phyloP scores from a whole-genome alignment of 1,284 basidiomycete species.

The Leucoagaricus sp. region DNA sequence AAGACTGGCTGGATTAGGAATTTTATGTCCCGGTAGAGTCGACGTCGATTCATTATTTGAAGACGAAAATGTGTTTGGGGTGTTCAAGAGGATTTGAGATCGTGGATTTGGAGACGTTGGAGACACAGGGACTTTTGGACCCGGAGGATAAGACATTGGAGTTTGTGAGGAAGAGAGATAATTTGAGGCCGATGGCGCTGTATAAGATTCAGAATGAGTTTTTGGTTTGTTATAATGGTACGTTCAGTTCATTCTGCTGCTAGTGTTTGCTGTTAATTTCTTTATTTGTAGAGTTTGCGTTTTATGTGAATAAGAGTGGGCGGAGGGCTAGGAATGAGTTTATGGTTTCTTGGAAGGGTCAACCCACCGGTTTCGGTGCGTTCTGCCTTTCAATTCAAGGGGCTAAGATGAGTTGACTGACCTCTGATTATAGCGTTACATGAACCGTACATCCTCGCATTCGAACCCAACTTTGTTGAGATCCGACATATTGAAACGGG shows the following conservation, averaged over 20 bases:
- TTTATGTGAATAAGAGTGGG: slow-evolving; percentile 98
- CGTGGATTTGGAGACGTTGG: slow-evolving; percentile 95
- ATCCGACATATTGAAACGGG: slow-evolving; percentile 96
- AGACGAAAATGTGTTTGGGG: slow-evolving; percentile 96
- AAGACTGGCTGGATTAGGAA: slow-evolving; percentile 55
- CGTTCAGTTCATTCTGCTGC: slow-evolving; percentile 26
- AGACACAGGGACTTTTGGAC: slow-evolving; percentile 95
- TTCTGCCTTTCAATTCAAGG: not conserved
- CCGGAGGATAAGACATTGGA: slow-evolving; percentile 91
- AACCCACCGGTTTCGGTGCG: slow-evolving; percentile 89
- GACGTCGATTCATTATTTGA: slow-evolving; percentile 95
- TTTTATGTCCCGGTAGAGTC: slow-evolving; percentile 99
- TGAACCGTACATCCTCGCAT: slow-evolving; percentile 96
- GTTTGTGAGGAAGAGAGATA: slow-evolving; percentile 91
- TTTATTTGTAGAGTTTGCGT: slow-evolving; percentile 82
- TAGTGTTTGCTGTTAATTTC: not conserved
- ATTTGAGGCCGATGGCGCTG: slow-evolving; percentile 92
- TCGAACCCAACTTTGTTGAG: slow-evolving; percentile 96
- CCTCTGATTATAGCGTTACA: slow-evolving; percentile 74
- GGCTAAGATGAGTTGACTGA: not conserved
- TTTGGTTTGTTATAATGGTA: slow-evolving; percentile 96
- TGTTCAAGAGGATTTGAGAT: slow-evolving; percentile 99
- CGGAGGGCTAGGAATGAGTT: slow-evolving; percentile 90
- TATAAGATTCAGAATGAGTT: slow-evolving; percentile 98
- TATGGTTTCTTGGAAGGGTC: slow-evolving; percentile 97